Conservation (phyloP, 257 asterid species). For the Solanum tacnaense region DNA sequence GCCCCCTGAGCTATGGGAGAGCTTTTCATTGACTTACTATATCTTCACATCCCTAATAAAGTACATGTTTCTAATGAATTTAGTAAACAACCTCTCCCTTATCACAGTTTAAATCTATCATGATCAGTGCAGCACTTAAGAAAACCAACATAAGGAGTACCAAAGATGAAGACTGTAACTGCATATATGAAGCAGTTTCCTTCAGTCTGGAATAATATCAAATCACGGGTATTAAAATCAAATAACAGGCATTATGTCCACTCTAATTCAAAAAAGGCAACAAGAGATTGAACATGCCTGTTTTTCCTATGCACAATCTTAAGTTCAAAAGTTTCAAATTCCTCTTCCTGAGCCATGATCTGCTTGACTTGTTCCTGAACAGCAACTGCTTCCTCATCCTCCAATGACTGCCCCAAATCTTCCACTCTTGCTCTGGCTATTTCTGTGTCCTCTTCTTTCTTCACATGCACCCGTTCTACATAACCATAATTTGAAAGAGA, state of each 20-base stretch:
- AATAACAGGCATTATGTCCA: neutral
- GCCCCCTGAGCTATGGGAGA: neutral
- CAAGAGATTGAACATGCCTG: constrained; percentile 7
- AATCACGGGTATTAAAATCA: neutral
- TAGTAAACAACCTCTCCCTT: neutral
- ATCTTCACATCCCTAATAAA: neutral
- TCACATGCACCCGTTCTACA: neutral
- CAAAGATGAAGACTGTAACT: neutral
- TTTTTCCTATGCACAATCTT: constrained; percentile 25
- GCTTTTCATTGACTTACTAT: neutral
- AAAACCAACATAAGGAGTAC: neutral
- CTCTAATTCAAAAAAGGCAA: neutral
- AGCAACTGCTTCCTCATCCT: constrained; percentile 20
- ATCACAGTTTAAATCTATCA: neutral
- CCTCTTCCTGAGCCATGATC: constrained; percentile 25
- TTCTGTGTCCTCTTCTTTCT: constrained; percentile 5
- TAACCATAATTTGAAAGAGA: constrained; percentile 13
- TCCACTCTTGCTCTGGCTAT: constrained; percentile 4
- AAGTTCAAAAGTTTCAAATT: constrained; percentile 20
- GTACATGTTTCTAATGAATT: neutral
- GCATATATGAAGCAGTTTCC: neutral
- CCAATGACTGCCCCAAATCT: constrained; percentile 8
- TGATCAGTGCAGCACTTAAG: neutral
- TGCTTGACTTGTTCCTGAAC: constrained; percentile 22
- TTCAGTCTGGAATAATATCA: neutral